Base-by-base conservation (phyloP, 2,329 filamentous ascomycete species). In the Botrytis cinerea region DNA sequence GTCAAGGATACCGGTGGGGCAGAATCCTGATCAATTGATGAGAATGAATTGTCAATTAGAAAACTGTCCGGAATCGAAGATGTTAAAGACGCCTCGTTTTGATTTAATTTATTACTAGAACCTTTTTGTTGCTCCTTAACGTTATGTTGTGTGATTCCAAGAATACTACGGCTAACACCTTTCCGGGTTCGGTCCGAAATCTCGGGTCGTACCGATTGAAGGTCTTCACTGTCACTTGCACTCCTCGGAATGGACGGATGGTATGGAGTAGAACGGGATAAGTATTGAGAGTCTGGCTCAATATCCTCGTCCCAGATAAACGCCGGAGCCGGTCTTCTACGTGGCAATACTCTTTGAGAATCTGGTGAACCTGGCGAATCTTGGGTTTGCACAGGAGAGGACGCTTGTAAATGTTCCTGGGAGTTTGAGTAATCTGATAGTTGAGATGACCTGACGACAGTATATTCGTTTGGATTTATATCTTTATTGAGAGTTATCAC, bases 241-340 rank as follows among this genome's bases (percentile, higher is more conserved):
- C 38, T 59, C 64, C 51, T 62, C 54, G 70, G 72, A 45, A 71
- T 60, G 40, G 72, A 74, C 20, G 72, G 69, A 16, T 74, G 73
- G 40, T 73, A 76, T 2, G 74, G 73, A 7, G 72, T 73, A 14
- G 76, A 77, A 18, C 66, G 70, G n/a, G 45, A 40, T 20, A 63
- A 48, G n/a, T 77, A 76, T 73, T 77, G 77, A 35, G 77, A 78
- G 68, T 79, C 75, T 28, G 75, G 74, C 45, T 78, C 71, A 38
- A 76, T 70, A 43, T 78, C 76, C 46, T 78, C 76, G 68, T 77
- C 75, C 77, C 75, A 77, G 20, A 77, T 74, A 57, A 75, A 73
- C 4, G 72, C 38, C 32, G 32, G 40, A 68, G 71, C 46, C 45
- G 32, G 43, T 73, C 45, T 70, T 46, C 35, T 72, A 40, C 60